Base-by-base conservation (phyloP, 1,284 basidiomycete genomes). In the Pseudozyma hubeiensis region DNA sequence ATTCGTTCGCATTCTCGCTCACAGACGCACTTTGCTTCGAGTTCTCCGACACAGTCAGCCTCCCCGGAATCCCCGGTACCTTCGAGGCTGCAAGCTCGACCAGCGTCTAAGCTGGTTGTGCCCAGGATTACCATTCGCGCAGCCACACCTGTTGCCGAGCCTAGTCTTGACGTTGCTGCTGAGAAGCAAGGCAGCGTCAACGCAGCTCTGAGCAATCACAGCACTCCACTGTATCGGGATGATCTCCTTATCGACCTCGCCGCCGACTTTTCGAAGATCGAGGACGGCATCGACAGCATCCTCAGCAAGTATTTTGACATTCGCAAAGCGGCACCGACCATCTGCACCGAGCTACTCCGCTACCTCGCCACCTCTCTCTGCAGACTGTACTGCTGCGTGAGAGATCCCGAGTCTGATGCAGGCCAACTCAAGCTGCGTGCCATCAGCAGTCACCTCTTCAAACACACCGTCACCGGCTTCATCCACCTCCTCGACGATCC, bases 391-490 rank as follows among this genome's bases (percentile, higher is more conserved):
- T 64, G 56, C 3, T 55, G 52, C 11, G 48, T 69, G 19, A 40
- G 55, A 33, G 39, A 60, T 16, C 56, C 56, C 1, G 49, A 64
- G 1, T 60, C 66, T 7, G 40, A 59, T 10, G 43, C 64, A 14
- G 66, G 66, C 7, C 19, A 47, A 13, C 48, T 53, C n/a, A 69
- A 41, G n/a, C 24, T 62, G 11, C 60, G 66, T 3, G 60, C 56
- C 52, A 64, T 69, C 53, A 53, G 61, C 31, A 69, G 61, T 31
- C 56, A 50, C n/a, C 45, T 66, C 16, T 67, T 67, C 54, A n/a
- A 53, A 24, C 64, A 68, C 35, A 61, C 52, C n/a, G 47, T 69
- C 29, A 69, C 71, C 7, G 71, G 71, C 17, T 59, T 74, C 48
- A 34, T 68, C 13, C 59, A 65, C 41, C 45, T 74, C 3, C 66